phyloP scores from a whole-genome alignment of 495 filamentous ascomycete species.

The Penicillium dipodomyicola region DNA sequence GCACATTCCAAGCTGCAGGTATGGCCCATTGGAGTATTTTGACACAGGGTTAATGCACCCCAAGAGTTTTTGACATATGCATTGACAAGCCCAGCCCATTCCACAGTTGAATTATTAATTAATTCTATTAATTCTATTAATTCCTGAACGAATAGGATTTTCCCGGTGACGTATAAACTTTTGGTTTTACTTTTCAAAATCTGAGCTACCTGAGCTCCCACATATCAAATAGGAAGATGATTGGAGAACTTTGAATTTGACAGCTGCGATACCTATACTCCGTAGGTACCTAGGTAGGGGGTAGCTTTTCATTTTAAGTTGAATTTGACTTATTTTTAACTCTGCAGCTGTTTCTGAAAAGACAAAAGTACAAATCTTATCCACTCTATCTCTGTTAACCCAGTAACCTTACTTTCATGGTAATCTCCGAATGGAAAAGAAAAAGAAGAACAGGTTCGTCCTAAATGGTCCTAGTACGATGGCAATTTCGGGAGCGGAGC shows the following conservation, averaged over 20 bases:
- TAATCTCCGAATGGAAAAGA: not conserved
- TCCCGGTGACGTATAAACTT: slow-evolving; percentile 2
- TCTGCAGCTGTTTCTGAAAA: too few relatives aligned
- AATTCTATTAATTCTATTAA: not conserved
- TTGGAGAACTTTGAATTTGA: slow-evolving; percentile 6
- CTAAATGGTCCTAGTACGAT: not conserved
- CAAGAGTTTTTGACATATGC: slow-evolving; percentile 9
- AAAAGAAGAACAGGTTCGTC: slow-evolving; percentile 10
- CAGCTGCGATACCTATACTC: too few relatives aligned
- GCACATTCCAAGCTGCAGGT: slow-evolving; percentile 17
- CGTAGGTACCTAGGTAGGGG: too few relatives aligned
- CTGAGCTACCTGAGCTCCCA: slow-evolving; percentile 18
- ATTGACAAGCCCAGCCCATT: slow-evolving; percentile 16
- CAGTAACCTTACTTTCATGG: not conserved
- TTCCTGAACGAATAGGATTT: not conserved
- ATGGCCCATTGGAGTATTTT: slow-evolving; percentile 1
- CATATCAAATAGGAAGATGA: slow-evolving; percentile 3
- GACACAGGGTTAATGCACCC: slow-evolving; percentile 10
- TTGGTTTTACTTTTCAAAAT: slow-evolving; percentile 16
- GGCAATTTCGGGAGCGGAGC: not conserved
- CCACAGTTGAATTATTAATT: not conserved
- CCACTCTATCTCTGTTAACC: slow-evolving; percentile 2
- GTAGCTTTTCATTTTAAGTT: not conserved
- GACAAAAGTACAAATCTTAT: not conserved
- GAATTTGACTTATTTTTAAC: too few relatives aligned